phyloP scores from a whole-genome alignment of 2,329 filamentous ascomycete genomes.

The Pseudogymnoascus sp. region DNA sequence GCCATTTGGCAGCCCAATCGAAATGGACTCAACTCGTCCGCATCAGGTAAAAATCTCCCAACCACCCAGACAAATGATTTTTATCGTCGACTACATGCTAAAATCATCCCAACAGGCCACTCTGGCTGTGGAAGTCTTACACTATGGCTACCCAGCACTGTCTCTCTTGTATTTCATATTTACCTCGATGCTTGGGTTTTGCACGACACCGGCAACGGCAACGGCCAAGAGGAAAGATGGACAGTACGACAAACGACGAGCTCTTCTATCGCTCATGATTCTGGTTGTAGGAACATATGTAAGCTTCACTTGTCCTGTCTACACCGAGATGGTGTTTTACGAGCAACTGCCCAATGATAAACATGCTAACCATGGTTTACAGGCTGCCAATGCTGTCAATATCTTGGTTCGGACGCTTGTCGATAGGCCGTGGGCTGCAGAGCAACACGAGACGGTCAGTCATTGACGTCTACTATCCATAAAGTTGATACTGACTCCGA shows the following conservation, averaged over 20 bases:
- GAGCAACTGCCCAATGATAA: neutral
- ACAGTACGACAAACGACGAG: constrained; percentile 33
- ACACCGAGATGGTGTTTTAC: constrained; percentile 7
- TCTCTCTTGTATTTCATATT: constrained; percentile 50
- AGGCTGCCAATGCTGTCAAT: constrained; percentile 26
- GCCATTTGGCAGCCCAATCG: neutral
- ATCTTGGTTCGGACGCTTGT: constrained; percentile 19
- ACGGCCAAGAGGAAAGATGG: constrained; percentile 28
- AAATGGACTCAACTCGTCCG: neutral
- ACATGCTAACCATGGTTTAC: constrained; percentile 30
- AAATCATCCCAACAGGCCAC: neutral
- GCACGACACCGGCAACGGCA: constrained; percentile 47
- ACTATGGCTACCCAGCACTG: constrained; percentile 50
- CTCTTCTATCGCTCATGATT: constrained; percentile 34
- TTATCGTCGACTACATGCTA: neutral
- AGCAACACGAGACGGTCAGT: constrained; percentile 26
- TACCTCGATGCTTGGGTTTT: constrained; percentile 42
- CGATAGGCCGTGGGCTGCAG: constrained; percentile 18
- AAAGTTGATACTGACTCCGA: constrained; percentile 10
- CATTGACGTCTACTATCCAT: neutral
- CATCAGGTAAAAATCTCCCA: neutral
- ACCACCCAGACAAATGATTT: neutral
- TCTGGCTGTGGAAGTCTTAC: constrained; percentile 29
- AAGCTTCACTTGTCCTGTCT: constrained; percentile 15
- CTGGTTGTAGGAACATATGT: constrained; percentile 33